phyloP scores from a whole-genome alignment of 768 basidiomycete genomes.

The Gelatoporia subvermispora region DNA sequence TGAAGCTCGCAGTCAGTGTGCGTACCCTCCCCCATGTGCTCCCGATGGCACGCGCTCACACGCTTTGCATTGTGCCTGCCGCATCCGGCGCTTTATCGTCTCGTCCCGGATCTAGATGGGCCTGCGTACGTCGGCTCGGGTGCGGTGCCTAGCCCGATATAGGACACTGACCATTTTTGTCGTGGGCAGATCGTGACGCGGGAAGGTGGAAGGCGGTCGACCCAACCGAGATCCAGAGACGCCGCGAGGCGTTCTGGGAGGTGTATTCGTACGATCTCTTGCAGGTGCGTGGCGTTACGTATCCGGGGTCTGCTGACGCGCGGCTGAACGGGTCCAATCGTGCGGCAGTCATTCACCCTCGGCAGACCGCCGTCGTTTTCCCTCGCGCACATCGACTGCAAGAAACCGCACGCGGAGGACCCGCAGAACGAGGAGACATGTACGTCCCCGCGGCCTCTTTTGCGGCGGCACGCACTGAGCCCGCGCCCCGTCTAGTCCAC shows the following conservation, averaged over 20 bases:
- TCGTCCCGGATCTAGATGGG: conserved; percentile 42
- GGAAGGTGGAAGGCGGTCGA: conserved; percentile 56
- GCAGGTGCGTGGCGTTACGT: conserved; percentile 42
- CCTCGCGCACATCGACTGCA: conserved; percentile 49
- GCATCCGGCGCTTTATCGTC: no score
- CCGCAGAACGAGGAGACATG: conserved; percentile 42
- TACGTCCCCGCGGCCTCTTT: conserved; percentile 45
- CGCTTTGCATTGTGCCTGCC: conserved; percentile 1
- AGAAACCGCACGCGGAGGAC: conserved; percentile 43
- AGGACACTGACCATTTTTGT: not conserved
- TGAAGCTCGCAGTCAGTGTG: conserved; percentile 67
- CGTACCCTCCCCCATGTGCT: conserved; percentile 10
- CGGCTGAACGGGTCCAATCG: conserved; percentile 3
- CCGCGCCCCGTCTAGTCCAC: conserved; percentile 27
- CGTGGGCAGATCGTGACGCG: conserved; percentile 55
- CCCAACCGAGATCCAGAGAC: conserved; percentile 48
- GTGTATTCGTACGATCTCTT: conserved; percentile 62
- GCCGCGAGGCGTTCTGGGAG: conserved; percentile 64
- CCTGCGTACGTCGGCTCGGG: conserved; percentile 45
- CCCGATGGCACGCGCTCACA: conserved; percentile 3
- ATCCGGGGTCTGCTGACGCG: not conserved
- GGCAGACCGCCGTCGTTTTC: conserved; percentile 66
- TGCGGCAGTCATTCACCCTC: conserved; percentile 58
- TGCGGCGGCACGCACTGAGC: not conserved
- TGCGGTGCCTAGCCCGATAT: not conserved